A percentile compares a stretch with the other conserved stretches of the same genome.
These are phyloP conservation scores for Primulina eburnea DNA, from an alignment of 257 asterid genomes.

Conservation along the genomic window DNA sequence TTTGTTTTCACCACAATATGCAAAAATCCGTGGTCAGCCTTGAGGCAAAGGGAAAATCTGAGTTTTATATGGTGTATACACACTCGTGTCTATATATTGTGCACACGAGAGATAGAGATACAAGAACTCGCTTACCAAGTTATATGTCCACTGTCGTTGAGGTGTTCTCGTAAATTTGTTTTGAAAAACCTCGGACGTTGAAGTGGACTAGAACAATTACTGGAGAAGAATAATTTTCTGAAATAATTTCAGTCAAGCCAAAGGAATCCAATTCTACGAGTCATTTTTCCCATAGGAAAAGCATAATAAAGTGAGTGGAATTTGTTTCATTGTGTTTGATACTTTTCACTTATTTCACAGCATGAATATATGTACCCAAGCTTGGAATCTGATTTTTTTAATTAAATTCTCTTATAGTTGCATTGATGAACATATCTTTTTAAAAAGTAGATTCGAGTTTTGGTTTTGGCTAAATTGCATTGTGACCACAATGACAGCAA, in stretches of 20 bases:
- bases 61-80: too few species aligned
- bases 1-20: too few species aligned
- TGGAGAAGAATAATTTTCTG: neutral
- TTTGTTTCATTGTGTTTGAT: neutral
- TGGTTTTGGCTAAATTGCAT: neutral
- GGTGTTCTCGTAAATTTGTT: neutral
- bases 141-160: neutral
- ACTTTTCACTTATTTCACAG: neutral
- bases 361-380: neutral
- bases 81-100: too few species aligned
- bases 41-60: too few species aligned
- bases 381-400: neutral
- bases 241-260: neutral
- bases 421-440: neutral
- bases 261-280: neutral
- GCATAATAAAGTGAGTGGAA: neutral
- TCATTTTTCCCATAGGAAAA: neutral
- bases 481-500: too few species aligned
- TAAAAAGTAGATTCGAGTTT: neutral
- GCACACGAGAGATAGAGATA: too few species aligned
- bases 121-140: too few species aligned
- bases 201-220: neutral
- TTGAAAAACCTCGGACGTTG: neutral
- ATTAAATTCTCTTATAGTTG: neutral
- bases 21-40: too few species aligned